Conservation (phyloP, 805 yeast species). For the Millerozyma miso region DNA sequence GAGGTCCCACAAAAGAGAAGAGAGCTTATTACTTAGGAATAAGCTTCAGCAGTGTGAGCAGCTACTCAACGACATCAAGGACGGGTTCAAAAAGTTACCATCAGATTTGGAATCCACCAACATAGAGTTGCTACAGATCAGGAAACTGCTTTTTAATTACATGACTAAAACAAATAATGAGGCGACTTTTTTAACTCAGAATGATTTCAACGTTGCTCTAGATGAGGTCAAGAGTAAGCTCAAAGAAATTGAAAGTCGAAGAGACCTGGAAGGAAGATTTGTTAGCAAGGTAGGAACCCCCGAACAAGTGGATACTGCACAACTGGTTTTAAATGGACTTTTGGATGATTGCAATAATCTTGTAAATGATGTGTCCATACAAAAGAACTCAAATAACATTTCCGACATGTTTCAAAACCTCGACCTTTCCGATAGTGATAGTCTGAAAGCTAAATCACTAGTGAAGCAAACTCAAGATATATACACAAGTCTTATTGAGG, state of each 20-base stretch:
- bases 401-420: slow-evolving; percentile 17
- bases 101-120: slow-evolving; percentile 40
- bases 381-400: slow-evolving; percentile 23
- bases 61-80: slow-evolving; percentile 54
- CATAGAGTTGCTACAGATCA: slow-evolving; percentile 56
- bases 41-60: slow-evolving; percentile 63
- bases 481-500: slow-evolving; percentile 58
- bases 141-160: slow-evolving; percentile 52
- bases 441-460: slow-evolving; percentile 3
- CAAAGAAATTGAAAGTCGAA: slow-evolving; percentile 27
- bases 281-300: slow-evolving; percentile 16
- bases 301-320: slow-evolving; percentile 22
- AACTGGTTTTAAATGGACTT: slow-evolving; percentile 62
- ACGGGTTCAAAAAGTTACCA: slow-evolving; percentile 42
- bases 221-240: slow-evolving; percentile 19
- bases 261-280: slow-evolving; percentile 59
- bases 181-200: slow-evolving; percentile 3
- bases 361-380: slow-evolving; percentile 61
- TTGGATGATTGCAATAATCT: slow-evolving; percentile 80
- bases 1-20: slow-evolving; percentile 45
- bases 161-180: slow-evolving; percentile 16
- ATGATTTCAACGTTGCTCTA: slow-evolving; percentile 11
- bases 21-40: slow-evolving; percentile 55
- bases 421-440: slow-evolving; percentile 1
- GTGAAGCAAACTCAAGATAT: slow-evolving; percentile 40